Evolutionary conservation across 768 basidiomycete species (phyloP), one percentile per base, ranked within the genome.

Genomic region (Tricholomella constricta): DNA sequence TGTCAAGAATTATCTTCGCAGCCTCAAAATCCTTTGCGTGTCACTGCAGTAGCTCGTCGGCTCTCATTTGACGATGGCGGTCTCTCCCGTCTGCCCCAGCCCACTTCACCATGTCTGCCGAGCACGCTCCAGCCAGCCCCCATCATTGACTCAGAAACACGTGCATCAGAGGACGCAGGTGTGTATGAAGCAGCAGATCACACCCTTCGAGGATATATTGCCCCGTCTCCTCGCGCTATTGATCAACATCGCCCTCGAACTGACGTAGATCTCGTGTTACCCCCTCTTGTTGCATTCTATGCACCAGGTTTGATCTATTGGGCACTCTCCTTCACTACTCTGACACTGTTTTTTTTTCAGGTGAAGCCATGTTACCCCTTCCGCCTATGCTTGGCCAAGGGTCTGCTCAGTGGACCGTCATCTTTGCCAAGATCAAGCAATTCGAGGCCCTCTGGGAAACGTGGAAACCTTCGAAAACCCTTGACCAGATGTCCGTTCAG

Each of bases 381-480:
- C 43, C 23, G 5, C 43, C 43, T 4, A 17, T 45, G 3, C 23
- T 45, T 8, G 43, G 43, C 11, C 26, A 29, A 7, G 26, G 26
- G 7, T 45, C 43, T 4, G 43, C 43, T 29, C 26, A 26, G 8
- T 43, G 36, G 36, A 4, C 26, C 4, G 25, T 9, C n/a, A 23
- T 32, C 32, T 46, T 48, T 19, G 10, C 22, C 4, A 23, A 23
- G 8, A 46, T 52, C 51, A 34, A 52, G 17, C 51, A 52, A 26
- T 32, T 19, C 9, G 44, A 14, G 15, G 23, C 19, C n/a, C 51
- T 52, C 17, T 52, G 51, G 51, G 23, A 34, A 20, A 11, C 22
- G 20, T 52, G 51, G 51, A 35, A 35, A 23, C 51, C 51, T 6
- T 52, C 51, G 20, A 45, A 46, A 20, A 35, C 31, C 31, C 51